Evolutionary conservation across 768 basidiomycete species (phyloP), one percentile per base, ranked within the genome.

Genomic region (Amanita rimosa): DNA sequence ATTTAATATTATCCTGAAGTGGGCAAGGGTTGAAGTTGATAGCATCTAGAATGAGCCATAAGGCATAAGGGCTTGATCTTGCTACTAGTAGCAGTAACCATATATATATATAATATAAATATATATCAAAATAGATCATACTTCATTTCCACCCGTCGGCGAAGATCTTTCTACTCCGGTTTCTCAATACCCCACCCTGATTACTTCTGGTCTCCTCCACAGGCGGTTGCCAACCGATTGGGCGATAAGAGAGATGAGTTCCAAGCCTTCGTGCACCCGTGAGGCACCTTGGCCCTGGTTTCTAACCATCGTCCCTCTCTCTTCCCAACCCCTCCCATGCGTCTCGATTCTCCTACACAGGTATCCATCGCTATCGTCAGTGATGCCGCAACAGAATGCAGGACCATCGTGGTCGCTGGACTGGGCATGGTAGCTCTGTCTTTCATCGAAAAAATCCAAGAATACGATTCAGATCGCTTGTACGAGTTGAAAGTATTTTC

Each of bases 381-480:
- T 16, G 14, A 16, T 7, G 40, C 5, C 22, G 22, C 21, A 5
- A 10, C 45, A 26, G 33, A 26, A 11, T 22, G 21, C 4, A 36
- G 42, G 14, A 49, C 38, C 37, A 43, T 49, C 6, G 38, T 49
- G 26, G 48, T 49, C 48, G 41, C 31, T 31, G 48, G 48, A 6
- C 37, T 49, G 16, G 48, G 48, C 48, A 49, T 49, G 48, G 48
- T 49, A 6, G 41, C 39, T n/a, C 41, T 49, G 16, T 49, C 48
- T 6, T 40, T 49, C n/a, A 40, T 41, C 21, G 48, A 43, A n/a
- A 49, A 41, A 22, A 33, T 40, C 10, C 35, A 21, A 21, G 38
- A 43, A 29, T 41, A 41, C 13, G 48, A 43, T 31, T 3, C 38
- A 2, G 22, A 41, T 10, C 41, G 36, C 10, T 11, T 35, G 17